Conservation (phyloP, 345 rosid species). For the Syzygium aqueum region DNA sequence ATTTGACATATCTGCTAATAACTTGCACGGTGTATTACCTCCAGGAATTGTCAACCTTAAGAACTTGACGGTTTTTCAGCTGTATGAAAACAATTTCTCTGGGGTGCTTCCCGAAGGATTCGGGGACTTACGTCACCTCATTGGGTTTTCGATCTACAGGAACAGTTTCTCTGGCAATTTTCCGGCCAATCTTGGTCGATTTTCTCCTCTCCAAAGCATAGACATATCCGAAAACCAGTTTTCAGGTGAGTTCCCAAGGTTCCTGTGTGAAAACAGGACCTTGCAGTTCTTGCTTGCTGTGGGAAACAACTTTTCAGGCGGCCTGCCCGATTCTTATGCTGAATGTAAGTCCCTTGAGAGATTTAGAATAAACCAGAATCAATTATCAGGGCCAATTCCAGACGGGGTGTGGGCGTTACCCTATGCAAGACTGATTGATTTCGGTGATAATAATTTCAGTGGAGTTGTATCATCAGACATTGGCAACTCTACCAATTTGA, state of each 20-base stretch:
- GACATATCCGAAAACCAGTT: conserved; percentile 85
- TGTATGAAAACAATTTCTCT: conserved; percentile 40
- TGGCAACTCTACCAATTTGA: conserved; percentile 33
- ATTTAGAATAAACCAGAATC: conserved; percentile 52
- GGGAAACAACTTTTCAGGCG: conserved; percentile 58
- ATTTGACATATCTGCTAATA: conserved; percentile 57
- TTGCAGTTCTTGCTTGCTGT: conserved; percentile 47
- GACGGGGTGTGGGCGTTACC: conserved; percentile 69
- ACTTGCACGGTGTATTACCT: conserved; percentile 45
- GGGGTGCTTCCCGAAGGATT: conserved; percentile 69
- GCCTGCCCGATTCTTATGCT: conserved; percentile 50
- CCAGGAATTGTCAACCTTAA: conserved; percentile 37
- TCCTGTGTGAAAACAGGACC: conserved; percentile 44
- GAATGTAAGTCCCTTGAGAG: conserved; percentile 55
- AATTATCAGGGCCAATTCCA: conserved; percentile 47
- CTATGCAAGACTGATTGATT: conserved; percentile 46
- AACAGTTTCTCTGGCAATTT: conserved; percentile 73
- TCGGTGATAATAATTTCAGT: conserved; percentile 52
- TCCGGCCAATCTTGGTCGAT: conserved; percentile 57
- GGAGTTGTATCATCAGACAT: conserved; percentile 51
- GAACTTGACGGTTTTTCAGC: conserved; percentile 49
- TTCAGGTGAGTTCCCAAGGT: conserved; percentile 64
- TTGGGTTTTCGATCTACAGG: conserved; percentile 46
- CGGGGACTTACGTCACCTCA: conserved; percentile 47
- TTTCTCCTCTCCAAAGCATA: conserved; percentile 40